These are phyloP conservation scores for Sclerotinia nivalis DNA, from an alignment of 2,329 filamentous ascomycete genomes.

Conservation along the genomic window DNA sequence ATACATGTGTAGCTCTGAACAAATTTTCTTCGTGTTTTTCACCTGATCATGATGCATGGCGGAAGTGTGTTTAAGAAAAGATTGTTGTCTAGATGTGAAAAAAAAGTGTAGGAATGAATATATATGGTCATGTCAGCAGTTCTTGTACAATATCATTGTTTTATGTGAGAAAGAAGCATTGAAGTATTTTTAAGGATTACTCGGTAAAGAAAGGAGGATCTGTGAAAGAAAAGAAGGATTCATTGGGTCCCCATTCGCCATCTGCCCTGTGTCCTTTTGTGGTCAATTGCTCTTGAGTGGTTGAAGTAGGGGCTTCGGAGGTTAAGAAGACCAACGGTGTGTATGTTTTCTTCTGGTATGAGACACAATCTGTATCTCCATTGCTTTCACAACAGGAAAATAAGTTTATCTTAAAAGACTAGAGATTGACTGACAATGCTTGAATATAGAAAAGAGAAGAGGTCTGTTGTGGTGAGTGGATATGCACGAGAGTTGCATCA, in stretches of 20 bases:
- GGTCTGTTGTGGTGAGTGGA: background rate
- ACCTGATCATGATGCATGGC: constrained; percentile 22
- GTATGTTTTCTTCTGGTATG: background rate
- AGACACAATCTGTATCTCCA: background rate
- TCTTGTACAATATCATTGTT: constrained; percentile 20
- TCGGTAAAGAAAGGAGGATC: constrained; percentile 21
- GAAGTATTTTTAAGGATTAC: background rate
- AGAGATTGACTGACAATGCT: constrained; percentile 6
- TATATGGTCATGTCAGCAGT: constrained; percentile 22
- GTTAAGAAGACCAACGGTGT: constrained; percentile 1
- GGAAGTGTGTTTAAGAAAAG: constrained; percentile 15
- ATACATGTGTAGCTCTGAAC: constrained; percentile 23
- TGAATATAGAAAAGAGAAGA: background rate
- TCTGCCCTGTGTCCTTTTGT: background rate
- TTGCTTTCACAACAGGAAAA: background rate
- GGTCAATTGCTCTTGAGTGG: background rate
- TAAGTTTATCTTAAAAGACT: background rate
- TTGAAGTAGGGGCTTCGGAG: background rate
- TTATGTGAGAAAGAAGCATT: background rate
- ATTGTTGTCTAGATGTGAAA: background rate
- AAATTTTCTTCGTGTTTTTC: constrained; percentile 22
- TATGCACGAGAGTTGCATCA: background rate
- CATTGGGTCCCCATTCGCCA: background rate
- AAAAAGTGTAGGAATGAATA: constrained; percentile 7
- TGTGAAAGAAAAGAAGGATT: background rate